These are phyloP conservation scores for Clathrus columnatus DNA, from an alignment of 768 basidiomycete species.

Conservation along the genomic window DNA sequence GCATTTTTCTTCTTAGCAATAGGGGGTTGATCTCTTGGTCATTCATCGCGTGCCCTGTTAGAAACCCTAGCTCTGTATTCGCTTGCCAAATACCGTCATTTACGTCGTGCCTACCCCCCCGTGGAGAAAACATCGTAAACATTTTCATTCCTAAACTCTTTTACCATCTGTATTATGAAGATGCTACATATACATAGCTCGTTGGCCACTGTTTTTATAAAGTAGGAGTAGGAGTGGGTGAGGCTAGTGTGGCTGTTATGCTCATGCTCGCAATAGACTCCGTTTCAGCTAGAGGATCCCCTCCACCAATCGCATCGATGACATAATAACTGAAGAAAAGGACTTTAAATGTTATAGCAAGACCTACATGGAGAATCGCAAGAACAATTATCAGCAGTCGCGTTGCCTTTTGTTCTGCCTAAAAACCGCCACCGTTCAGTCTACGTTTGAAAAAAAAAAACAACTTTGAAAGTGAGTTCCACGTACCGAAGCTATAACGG, in stretches of 20 bases:
- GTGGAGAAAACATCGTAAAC: not conserved
- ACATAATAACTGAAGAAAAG: constrained; percentile 58
- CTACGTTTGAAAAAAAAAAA: constrained; percentile 1
- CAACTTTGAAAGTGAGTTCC: not conserved
- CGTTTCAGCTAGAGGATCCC: constrained; percentile 20
- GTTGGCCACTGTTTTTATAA: not conserved
- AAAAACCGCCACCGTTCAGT: not conserved
- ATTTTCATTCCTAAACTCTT: not conserved
- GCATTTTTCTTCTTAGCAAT: constrained; percentile 15
- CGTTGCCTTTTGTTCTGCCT: constrained; percentile 84
- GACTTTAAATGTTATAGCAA: constrained; percentile 83
- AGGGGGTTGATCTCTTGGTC: not conserved
- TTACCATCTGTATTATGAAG: not conserved
- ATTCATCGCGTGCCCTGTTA: constrained; percentile 20
- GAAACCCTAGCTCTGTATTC: constrained; percentile 80
- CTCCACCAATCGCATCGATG: constrained; percentile 30
- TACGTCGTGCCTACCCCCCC: constrained; percentile 55
- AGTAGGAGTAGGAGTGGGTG: not conserved
- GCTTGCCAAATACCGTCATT: constrained; percentile 72
- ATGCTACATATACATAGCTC: not conserved
- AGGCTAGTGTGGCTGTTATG: not conserved
- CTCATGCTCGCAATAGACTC: not conserved
- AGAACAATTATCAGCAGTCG: constrained; percentile 75
- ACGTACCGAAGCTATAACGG: constrained; percentile 75
- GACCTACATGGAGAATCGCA: constrained; percentile 61